These are phyloP conservation scores for Santalum album DNA, from an alignment of 164 flowering plant species.

Conservation along the genomic window DNA sequence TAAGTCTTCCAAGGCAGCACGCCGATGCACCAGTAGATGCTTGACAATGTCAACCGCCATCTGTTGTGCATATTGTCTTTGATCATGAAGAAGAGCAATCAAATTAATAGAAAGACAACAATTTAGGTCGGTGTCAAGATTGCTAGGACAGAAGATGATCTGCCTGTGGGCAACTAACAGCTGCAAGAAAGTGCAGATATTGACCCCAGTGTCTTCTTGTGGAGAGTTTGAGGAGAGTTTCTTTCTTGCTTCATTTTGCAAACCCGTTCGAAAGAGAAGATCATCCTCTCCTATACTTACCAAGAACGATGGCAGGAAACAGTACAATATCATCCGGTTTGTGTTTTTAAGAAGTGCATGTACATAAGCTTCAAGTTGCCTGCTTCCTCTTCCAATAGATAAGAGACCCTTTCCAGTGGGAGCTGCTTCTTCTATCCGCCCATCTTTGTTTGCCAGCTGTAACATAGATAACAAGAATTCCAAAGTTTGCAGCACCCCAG, in stretches of 20 bases:
- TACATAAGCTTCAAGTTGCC: slow-evolving; percentile 86
- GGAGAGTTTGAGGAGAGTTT: slow-evolving; percentile 18
- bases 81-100: slow-evolving; percentile 70
- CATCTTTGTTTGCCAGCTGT: slow-evolving; percentile 94
- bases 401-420: slow-evolving; percentile 74
- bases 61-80: slow-evolving; percentile 49
- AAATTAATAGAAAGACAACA: slow-evolving; percentile 88
- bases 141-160: slow-evolving; percentile 86
- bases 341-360: slow-evolving; percentile 82
- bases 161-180: slow-evolving; percentile 78
- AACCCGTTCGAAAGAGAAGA: slow-evolving; percentile 61
- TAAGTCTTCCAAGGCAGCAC: slow-evolving; percentile 84
- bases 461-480: slow-evolving; percentile 94
- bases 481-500: slow-evolving; percentile 59
- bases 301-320: slow-evolving; percentile 91
- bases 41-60: slow-evolving; percentile 74
- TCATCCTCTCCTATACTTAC: slow-evolving; percentile 68
- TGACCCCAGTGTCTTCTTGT: slow-evolving; percentile 51
- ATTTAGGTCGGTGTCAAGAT: slow-evolving; percentile 80
- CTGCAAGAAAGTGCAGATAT: slow-evolving; percentile 76
- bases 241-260: slow-evolving; percentile 60
- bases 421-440: slow-evolving; percentile 77
- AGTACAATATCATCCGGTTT: slow-evolving; percentile 83
- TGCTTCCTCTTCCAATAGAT: slow-evolving; percentile 80
- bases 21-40: slow-evolving; percentile 77